Base-by-base conservation (phyloP, 371 early-diverging fungal species). In the Rhizopus delemar region DNA sequence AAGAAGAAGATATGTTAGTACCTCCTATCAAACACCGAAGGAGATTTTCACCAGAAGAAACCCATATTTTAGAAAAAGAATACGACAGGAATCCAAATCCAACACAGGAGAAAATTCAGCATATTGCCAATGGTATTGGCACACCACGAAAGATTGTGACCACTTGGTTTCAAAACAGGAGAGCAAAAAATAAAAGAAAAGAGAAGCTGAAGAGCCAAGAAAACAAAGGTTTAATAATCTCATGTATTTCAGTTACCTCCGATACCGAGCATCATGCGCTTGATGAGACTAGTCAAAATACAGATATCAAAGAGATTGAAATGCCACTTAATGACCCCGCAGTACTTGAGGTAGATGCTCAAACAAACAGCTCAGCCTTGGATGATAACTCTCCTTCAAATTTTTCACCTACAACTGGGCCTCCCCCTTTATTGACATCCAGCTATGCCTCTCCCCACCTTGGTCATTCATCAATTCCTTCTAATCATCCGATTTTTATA, bases 111-210 rank as follows among this genome's bases (percentile, higher is more conserved):
- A 58, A 45, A 16, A 34, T 74, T 3, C 66, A 74, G 41, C 31
- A 31, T 2, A 50, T 77, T 29, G 70, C 74, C 2, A 35, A 60
- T 39, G 34, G 31, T 2, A 52, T 77, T 3, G 33, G 48, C 0
- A 66, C 70, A 3, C 63, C 72, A 8, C 60, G 70, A n/a, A 67
- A 68, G 15, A 70, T 66, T 2, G 60, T 77, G 8, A 70, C 70
- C 0, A 77, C 78, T 1, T 77, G 78, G 78, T 77, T 77, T 48
- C 78, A 77, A 51, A 77, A 77, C 16, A 49, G 73, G 41, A 64
- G 78, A n/a, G 78, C 78, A 12, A 77, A 77, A 46, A 45, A 66
- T 36, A 73, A 68, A 51, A 41, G 70, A 51, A 62, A 43, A 38
- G 59, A 59, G 22, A 63, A 50, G 46, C 16, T 28, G n/a, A 16